Evolutionary conservation across 805 yeast species (phyloP).

Genomic region (Candida anglica): DNA sequence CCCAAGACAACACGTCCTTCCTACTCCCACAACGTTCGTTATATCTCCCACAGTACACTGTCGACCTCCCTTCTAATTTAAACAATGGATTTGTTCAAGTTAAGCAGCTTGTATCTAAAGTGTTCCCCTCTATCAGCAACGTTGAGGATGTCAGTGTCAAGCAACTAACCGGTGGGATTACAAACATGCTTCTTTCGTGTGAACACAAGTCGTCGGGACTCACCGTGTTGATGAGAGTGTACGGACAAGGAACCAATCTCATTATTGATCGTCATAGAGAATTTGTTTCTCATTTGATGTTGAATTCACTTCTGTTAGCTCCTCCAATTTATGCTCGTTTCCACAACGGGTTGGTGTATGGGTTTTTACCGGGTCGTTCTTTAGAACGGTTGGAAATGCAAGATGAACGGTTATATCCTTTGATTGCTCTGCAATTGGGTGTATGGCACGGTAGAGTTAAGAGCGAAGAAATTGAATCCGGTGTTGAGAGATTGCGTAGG

Average conservation of each 20-base stretch:
- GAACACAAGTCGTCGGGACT: constrained; percentile 18
- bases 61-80: constrained; percentile 35
- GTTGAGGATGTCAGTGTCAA: constrained; percentile 28
- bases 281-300: constrained; percentile 62
- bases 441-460: constrained; percentile 61
- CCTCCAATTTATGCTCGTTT: constrained; percentile 67
- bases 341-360: constrained; percentile 70
- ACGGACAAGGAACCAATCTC: constrained; percentile 68
- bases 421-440: constrained; percentile 64
- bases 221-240: constrained; percentile 58
- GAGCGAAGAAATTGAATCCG: constrained; percentile 43
- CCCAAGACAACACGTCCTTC: no score
- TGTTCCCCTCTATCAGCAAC: constrained; percentile 43
- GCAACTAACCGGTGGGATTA: constrained; percentile 59
- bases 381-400: constrained; percentile 53
- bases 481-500: constrained; percentile 36
- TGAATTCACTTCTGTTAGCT: constrained; percentile 58
- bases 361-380: constrained; percentile 62
- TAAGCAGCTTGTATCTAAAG: constrained; percentile 31
- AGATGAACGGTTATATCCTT: constrained; percentile 43
- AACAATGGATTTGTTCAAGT: constrained; percentile 34
- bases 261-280: constrained; percentile 75
- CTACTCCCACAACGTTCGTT: constrained; percentile 23
- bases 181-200: constrained; percentile 56
- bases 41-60: constrained; percentile 42